Evolutionary conservation across 83 land plant genomes (phyloP).

Genomic region (Picea mariana): DNA sequence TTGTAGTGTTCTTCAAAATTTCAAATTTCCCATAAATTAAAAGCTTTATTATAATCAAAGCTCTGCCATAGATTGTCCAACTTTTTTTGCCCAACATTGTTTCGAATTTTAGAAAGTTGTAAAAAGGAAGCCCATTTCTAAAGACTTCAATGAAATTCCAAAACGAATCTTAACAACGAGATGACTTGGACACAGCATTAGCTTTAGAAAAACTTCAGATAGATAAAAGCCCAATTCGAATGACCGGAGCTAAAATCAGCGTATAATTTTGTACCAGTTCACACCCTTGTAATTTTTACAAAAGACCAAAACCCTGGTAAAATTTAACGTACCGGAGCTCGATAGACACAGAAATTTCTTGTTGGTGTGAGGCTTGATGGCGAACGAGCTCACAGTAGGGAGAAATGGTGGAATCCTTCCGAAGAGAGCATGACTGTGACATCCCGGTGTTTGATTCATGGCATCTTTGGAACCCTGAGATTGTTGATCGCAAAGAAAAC

Average conservation of each 20-base stretch:
- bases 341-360: no score
- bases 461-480: no score
- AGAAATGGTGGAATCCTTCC: no score
- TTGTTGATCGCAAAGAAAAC: no score
- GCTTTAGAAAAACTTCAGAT: background rate
- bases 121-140: background rate
- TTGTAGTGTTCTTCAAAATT: background rate
- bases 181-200: background rate
- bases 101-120: background rate
- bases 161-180: background rate
- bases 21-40: background rate
- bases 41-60: background rate
- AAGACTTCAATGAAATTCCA: no score
- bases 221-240: background rate
- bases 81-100: background rate
- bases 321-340: background rate
- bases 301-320: background rate
- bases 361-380: no score
- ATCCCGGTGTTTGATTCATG: no score
- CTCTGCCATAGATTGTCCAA: background rate
- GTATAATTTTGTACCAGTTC: background rate
- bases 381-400: no score
- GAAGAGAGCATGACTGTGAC: no score
- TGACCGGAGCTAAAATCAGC: background rate
- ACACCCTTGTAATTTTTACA: background rate